Conservation (phyloP, 1,284 basidiomycete genomes). For the Moniliophthora roreri region DNA sequence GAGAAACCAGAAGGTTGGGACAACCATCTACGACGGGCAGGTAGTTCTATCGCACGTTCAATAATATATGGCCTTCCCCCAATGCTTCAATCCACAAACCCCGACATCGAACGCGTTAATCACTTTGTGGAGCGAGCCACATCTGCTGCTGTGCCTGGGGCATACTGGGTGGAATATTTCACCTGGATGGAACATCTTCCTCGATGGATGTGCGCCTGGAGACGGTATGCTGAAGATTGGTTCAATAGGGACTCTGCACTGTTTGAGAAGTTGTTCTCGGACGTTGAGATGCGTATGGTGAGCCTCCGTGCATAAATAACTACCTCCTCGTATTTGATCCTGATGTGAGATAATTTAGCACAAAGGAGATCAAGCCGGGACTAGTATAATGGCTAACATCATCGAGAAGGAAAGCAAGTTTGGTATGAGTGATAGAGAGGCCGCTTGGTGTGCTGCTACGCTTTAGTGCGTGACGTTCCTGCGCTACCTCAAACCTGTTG, state of each 20-base stretch:
- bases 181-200: slow-evolving; percentile 18
- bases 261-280: slow-evolving; percentile 12
- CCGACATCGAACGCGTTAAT: slow-evolving; percentile 15
- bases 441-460: too few species aligned
- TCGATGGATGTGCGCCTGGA: slow-evolving; percentile 18
- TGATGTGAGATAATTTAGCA: too few species aligned
- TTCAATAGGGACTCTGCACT: slow-evolving; percentile 10
- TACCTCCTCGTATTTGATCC: too few species aligned
- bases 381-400: too few species aligned
- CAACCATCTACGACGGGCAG: slow-evolving; percentile 13
- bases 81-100: slow-evolving; percentile 12
- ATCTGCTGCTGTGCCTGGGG: slow-evolving; percentile 14
- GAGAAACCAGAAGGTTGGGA: slow-evolving; percentile 12
- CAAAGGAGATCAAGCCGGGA: too few species aligned
- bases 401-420: too few species aligned
- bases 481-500: too few species aligned
- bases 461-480: too few species aligned
- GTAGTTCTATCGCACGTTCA: slow-evolving; percentile 9
- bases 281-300: slow-evolving; percentile 2
- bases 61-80: slow-evolving; percentile 14
- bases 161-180: slow-evolving; percentile 24
- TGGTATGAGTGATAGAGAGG: too few species aligned
- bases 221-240: slow-evolving; percentile 15
- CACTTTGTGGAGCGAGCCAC: slow-evolving; percentile 12
- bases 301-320: too few species aligned